phyloP scores from a whole-genome alignment of 2,329 filamentous ascomycete species.

The Pyricularia grisea region DNA sequence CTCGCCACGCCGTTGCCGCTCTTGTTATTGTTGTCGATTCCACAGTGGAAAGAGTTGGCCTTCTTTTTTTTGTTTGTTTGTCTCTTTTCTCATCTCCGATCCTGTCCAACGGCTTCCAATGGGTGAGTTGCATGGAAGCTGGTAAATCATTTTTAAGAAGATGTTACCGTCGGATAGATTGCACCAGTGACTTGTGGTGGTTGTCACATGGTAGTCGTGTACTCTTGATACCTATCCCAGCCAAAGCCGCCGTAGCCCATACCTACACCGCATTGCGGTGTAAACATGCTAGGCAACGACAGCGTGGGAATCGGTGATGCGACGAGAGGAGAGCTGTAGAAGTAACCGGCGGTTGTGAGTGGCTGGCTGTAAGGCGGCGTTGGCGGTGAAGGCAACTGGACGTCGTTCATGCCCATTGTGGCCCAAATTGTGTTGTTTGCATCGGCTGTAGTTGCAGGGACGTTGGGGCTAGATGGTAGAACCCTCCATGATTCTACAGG shows the following conservation, averaged over 20 bases:
- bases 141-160: slow-evolving; percentile 10
- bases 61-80: not conserved
- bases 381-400: slow-evolving; percentile 62
- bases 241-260: slow-evolving; percentile 70
- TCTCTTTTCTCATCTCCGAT: not conserved
- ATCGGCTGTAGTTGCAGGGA: slow-evolving; percentile 56
- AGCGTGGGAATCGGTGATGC: slow-evolving; percentile 66
- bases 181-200: slow-evolving; percentile 38
- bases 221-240: slow-evolving; percentile 81
- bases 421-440: slow-evolving; percentile 69
- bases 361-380: slow-evolving; percentile 73
- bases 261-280: slow-evolving; percentile 75
- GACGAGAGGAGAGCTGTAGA: slow-evolving; percentile 71
- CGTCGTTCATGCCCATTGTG: slow-evolving; percentile 64
- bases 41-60: not conserved
- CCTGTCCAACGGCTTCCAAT: not conserved
- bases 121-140: not conserved
- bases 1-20: slow-evolving; percentile 2
- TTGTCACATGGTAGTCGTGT: slow-evolving; percentile 80
- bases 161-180: slow-evolving; percentile 37
- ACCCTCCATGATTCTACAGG: slow-evolving; percentile 85
- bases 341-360: slow-evolving; percentile 62
- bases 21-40: not conserved
- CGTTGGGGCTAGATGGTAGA: slow-evolving; percentile 77
- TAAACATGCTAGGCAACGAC: slow-evolving; percentile 78